Evolutionary conservation across 306 rosid species (phyloP).

Genomic region (Trifolium dubium): DNA sequence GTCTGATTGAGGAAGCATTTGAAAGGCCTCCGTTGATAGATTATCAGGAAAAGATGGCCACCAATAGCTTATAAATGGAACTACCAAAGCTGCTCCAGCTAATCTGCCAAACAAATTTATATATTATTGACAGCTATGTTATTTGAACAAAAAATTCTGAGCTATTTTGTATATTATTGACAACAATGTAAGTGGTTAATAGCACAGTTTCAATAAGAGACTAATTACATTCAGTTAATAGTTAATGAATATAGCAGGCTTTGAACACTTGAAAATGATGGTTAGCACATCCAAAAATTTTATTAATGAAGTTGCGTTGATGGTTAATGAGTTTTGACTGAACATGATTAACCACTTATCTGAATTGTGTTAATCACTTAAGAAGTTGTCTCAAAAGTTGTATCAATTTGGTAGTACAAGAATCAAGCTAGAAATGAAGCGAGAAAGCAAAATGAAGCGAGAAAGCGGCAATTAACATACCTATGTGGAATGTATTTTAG

Average conservation of each 20-base stretch:
- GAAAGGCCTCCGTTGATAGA: constrained; percentile 47
- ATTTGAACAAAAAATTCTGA: not conserved
- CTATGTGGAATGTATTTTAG: constrained; percentile 82
- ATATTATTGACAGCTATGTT: not conserved
- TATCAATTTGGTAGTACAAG: not conserved
- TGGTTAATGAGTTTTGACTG: not conserved
- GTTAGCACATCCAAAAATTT: not conserved
- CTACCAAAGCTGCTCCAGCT: constrained; percentile 74
- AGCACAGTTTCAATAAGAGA: not conserved
- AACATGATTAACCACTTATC: not conserved
- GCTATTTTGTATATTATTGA: not conserved
- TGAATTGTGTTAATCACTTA: not conserved
- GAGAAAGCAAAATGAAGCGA: not conserved
- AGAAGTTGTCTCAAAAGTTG: too few species aligned
- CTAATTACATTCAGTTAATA: too few species aligned
- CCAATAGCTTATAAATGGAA: constrained; percentile 75
- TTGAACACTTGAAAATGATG: not conserved
- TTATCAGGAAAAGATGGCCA: constrained; percentile 64
- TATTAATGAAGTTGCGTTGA: not conserved
- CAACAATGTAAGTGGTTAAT: not conserved
- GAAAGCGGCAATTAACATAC: constrained; percentile 43
- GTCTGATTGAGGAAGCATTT: constrained; percentile 44
- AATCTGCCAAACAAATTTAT: constrained; percentile 55
- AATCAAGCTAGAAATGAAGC: not conserved
- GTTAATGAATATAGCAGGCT: not conserved